These are phyloP conservation scores for Fragilariopsis cylindrus DNA, from an alignment of 108 stramenopile species.

Conservation along the genomic window DNA sequence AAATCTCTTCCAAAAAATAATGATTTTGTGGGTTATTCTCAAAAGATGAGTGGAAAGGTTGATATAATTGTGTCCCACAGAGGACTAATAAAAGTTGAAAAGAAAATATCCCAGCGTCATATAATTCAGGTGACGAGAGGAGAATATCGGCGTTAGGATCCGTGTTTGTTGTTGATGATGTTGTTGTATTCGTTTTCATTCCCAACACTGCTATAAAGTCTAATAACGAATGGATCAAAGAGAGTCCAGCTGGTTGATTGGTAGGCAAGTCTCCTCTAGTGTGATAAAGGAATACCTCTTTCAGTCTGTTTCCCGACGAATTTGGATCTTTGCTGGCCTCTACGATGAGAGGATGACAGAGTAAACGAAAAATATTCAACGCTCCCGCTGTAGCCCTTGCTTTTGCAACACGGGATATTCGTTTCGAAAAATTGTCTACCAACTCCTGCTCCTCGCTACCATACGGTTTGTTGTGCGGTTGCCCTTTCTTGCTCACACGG, in stretches of 20 bases:
- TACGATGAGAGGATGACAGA: slow-evolving; percentile 60
- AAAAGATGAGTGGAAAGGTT: slow-evolving; percentile 50
- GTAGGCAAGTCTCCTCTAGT: slow-evolving; percentile 30
- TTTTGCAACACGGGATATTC: slow-evolving; percentile 71
- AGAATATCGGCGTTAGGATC: slow-evolving; percentile 22
- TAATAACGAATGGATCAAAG: slow-evolving; percentile 52
- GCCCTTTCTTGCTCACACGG: background rate
- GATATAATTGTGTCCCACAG: slow-evolving; percentile 76
- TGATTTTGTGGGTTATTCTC: slow-evolving; percentile 6
- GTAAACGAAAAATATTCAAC: slow-evolving; percentile 54
- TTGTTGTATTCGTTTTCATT: background rate
- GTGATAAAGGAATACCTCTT: slow-evolving; percentile 29
- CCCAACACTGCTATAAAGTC: slow-evolving; percentile 30
- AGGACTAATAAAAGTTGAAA: slow-evolving; percentile 67
- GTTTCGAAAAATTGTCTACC: slow-evolving; percentile 41
- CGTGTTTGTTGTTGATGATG: background rate
- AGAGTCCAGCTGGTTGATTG: slow-evolving; percentile 44
- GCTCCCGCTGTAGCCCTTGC: slow-evolving; percentile 78
- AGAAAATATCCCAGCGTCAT: slow-evolving; percentile 60
- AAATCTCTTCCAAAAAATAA: slow-evolving; percentile 29
- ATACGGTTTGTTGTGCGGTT: background rate
- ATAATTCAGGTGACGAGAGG: slow-evolving; percentile 67
- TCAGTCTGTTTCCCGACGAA: slow-evolving; percentile 21
- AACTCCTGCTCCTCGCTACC: slow-evolving; percentile 1
- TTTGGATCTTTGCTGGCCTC: slow-evolving; percentile 25